A percentile compares a stretch with the other conserved stretches of the same genome.
phyloP scores from a whole-genome alignment of 2,329 filamentous ascomycete species.

The Penicillium hordei region DNA sequence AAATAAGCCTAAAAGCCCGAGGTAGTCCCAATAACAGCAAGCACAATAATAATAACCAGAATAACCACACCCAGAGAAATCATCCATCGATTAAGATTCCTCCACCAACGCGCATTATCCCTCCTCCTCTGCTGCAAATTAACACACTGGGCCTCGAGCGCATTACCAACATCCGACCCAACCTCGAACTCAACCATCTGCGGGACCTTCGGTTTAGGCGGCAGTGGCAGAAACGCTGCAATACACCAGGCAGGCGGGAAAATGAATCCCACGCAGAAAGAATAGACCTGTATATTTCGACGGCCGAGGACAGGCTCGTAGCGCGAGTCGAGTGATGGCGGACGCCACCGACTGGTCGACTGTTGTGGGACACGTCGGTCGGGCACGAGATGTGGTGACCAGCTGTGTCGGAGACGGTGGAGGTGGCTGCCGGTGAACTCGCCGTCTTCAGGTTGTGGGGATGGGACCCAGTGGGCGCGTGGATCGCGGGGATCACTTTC shows the following conservation, averaged over 20 bases:
- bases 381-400: constrained; percentile 70
- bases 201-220: constrained; percentile 53
- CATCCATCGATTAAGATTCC: constrained; percentile 63
- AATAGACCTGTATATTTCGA: constrained; percentile 70
- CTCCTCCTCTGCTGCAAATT: constrained; percentile 51
- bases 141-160: constrained; percentile 46
- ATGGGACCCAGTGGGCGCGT: constrained; percentile 44
- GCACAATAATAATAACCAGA: constrained; percentile 49
- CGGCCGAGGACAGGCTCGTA: constrained; percentile 62
- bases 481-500: constrained; percentile 42
- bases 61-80: constrained; percentile 57
- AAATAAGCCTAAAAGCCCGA: constrained; percentile 30
- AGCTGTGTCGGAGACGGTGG: constrained; percentile 59
- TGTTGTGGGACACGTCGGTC: constrained; percentile 61
- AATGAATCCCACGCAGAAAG: constrained; percentile 76
- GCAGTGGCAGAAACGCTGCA: constrained; percentile 71
- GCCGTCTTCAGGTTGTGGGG: constrained; percentile 27
- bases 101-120: constrained; percentile 65
- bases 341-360: constrained; percentile 65
- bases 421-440: constrained; percentile 33
- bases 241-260: constrained; percentile 81
- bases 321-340: constrained; percentile 68
- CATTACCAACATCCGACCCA: constrained; percentile 42
- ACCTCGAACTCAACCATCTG: constrained; percentile 50
- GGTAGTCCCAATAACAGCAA: constrained; percentile 36